A percentile compares a stretch with the other conserved stretches of the same genome.
phyloP scores from a whole-genome alignment of 2,329 filamentous ascomycete genomes.

The Hypoxylon sp. region DNA sequence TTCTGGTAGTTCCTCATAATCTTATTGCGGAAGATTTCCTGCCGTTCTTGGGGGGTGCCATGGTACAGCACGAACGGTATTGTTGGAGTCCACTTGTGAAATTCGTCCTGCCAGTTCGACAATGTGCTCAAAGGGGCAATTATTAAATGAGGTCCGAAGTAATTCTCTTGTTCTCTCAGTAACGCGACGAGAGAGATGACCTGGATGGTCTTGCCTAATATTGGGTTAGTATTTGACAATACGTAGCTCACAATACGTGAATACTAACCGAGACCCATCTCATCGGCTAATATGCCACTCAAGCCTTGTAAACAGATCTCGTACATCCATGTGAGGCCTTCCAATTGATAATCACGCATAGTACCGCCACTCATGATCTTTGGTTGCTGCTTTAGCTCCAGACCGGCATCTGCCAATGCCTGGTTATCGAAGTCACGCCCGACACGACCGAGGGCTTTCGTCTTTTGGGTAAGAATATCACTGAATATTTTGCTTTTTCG shows the following conservation, averaged over 20 bases:
- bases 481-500: slow-evolving; percentile 71
- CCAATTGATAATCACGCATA: slow-evolving; percentile 94
- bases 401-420: slow-evolving; percentile 71
- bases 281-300: slow-evolving; percentile 91
- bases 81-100: slow-evolving; percentile 86
- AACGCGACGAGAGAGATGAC: slow-evolving; percentile 90
- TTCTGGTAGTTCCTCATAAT: slow-evolving; percentile 77
- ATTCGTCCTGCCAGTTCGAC: slow-evolving; percentile 96
- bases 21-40: slow-evolving; percentile 76
- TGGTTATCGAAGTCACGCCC: slow-evolving; percentile 72
- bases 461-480: slow-evolving; percentile 73
- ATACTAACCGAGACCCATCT: slow-evolving; percentile 82
- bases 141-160: slow-evolving; percentile 88
- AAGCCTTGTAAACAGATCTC: slow-evolving; percentile 84
- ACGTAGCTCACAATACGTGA: not conserved
- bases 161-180: slow-evolving; percentile 85
- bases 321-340: slow-evolving; percentile 95
- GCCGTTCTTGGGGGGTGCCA: slow-evolving; percentile 82
- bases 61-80: slow-evolving; percentile 95
- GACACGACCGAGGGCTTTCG: slow-evolving; percentile 71
- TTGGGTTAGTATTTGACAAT: slow-evolving; percentile 15
- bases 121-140: slow-evolving; percentile 91
- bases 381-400: slow-evolving; percentile 87
- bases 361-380: slow-evolving; percentile 85
- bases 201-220: slow-evolving; percentile 85